A percentile compares a stretch with the other conserved stretches of the same genome.
These are phyloP conservation scores for Blastobotrys malaysiensis DNA, from an alignment of 1,139 yeast species.

Conservation along the genomic window DNA sequence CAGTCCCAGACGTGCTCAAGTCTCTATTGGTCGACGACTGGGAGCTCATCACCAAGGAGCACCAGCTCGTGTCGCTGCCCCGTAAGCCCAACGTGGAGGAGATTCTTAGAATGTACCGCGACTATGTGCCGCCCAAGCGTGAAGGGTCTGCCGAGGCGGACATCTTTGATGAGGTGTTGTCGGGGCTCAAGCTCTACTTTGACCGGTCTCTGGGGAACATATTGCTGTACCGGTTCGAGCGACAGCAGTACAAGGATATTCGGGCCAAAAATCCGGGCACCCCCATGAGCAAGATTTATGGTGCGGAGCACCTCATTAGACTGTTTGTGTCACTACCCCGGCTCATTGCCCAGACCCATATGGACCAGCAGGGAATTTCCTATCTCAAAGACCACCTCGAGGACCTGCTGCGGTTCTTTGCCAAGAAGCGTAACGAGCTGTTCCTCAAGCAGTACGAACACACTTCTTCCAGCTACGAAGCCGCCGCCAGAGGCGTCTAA, in stretches of 20 bases:
- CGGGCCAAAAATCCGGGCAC: slow-evolving; percentile 37
- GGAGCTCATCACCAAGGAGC: slow-evolving; percentile 82
- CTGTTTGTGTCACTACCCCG: slow-evolving; percentile 76
- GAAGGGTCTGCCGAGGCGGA: slow-evolving; percentile 43
- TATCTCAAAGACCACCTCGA: slow-evolving; percentile 52
- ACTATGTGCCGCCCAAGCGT: slow-evolving; percentile 21
- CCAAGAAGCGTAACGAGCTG: slow-evolving; percentile 43
- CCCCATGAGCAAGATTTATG: slow-evolving; percentile 52
- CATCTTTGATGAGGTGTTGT: slow-evolving; percentile 58
- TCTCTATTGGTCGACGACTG: slow-evolving; percentile 81
- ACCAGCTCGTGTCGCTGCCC: slow-evolving; percentile 62
- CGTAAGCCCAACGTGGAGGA: slow-evolving; percentile 45
- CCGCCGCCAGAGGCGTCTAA: slow-evolving; percentile 33
- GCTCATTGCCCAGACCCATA: slow-evolving; percentile 64
- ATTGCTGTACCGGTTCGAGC: slow-evolving; percentile 75
- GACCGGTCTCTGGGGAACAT: slow-evolving; percentile 67
- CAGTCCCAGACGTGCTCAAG: slow-evolving; percentile 62
- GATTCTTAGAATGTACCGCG: slow-evolving; percentile 47
- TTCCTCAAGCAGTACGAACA: slow-evolving; percentile 44
- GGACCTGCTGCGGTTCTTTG: slow-evolving; percentile 46
- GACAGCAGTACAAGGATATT: slow-evolving; percentile 69
- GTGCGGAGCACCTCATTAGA: slow-evolving; percentile 70
- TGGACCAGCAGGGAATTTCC: slow-evolving; percentile 72
- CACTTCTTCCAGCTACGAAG: slow-evolving; percentile 62
- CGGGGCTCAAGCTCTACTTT: slow-evolving; percentile 72